Base-by-base conservation (phyloP, 331 rosid genomes). In the Pyrus hybrid region DNA sequence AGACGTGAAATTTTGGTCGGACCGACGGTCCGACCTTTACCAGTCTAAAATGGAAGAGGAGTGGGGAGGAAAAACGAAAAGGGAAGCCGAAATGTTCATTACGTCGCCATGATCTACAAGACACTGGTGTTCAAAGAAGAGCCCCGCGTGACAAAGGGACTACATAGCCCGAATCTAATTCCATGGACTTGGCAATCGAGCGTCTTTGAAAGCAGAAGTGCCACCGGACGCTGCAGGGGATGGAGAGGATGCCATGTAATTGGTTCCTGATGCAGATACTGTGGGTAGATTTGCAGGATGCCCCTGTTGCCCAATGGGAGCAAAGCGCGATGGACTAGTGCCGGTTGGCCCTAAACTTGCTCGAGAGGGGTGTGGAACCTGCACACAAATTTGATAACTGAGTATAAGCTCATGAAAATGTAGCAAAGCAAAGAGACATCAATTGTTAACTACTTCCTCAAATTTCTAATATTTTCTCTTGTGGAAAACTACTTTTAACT, bases 191-290 rank as follows among this genome's bases (percentile, higher is more conserved):
- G 96, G 96, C 64, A 89, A 90, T 67, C 93, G 88, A 62, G 96
- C 87, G 67, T 95, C 98, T 83, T 88, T 87, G 73, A 88, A 91
- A 78, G 86, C 83, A 49, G 98, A 92, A 80, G 90, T 90, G 66
- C 99, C 98, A 22, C 93, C 98, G 10, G 97, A 90, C 23, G 93
- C 94, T 3, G 93, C 98, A 20, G 98, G 98, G 63, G 98, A 90
- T 75, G 97, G 98, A 67, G 98, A 95, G 73, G 98, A 95, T 72
- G 88, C 91, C 70, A 90, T 76, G 76, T 88, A 92, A 71, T 86
- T 86, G 69, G 98, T 91, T 82, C 97, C 93, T 28, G 98, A 90
- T 58, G 81, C 86, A 35, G 98, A 88, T 17, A 86, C 75, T 1
- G 97, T 83, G 69, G 98, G 89, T 56, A 85, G 71, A 80, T 83